These are phyloP conservation scores for Suillus occidentalis DNA, from an alignment of 768 basidiomycete species.

Conservation along the genomic window DNA sequence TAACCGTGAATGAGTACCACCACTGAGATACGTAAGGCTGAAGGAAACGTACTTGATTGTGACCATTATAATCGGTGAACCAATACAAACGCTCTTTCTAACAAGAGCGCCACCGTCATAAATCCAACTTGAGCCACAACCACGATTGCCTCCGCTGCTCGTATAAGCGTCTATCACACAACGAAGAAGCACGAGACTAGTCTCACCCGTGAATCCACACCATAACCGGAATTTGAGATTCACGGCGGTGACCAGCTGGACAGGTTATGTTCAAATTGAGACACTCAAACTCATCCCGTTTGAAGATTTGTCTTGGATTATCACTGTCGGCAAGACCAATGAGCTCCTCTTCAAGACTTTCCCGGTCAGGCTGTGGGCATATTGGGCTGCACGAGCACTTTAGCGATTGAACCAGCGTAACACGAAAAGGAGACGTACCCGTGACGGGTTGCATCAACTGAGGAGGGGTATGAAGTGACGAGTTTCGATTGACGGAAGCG, in stretches of 20 bases:
- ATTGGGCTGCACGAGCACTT: slow-evolving; percentile 52
- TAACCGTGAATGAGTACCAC: slow-evolving; percentile 26
- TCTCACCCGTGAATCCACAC: slow-evolving; percentile 84
- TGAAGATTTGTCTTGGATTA: slow-evolving; percentile 52
- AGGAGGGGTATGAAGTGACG: slow-evolving; percentile 52
- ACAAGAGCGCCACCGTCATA: slow-evolving; percentile 76
- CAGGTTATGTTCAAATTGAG: slow-evolving; percentile 80
- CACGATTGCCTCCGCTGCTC: slow-evolving; percentile 66
- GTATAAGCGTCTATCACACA: slow-evolving; percentile 20
- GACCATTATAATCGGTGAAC: slow-evolving; percentile 69
- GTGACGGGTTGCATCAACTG: slow-evolving; percentile 62
- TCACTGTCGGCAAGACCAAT: slow-evolving; percentile 57
- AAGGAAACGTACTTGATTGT: slow-evolving; percentile 65
- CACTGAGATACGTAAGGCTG: slow-evolving; percentile 13
- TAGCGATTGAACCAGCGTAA: slow-evolving; percentile 5
- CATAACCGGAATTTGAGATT: slow-evolving; percentile 72
- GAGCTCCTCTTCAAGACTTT: slow-evolving; percentile 57
- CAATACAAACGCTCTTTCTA: slow-evolving; percentile 58
- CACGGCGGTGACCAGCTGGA: slow-evolving; percentile 53
- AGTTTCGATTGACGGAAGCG: slow-evolving; percentile 76
- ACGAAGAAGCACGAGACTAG: slow-evolving; percentile 23
- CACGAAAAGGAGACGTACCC: slow-evolving; percentile 48
- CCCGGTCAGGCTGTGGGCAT: slow-evolving; percentile 62
- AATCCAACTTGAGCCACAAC: slow-evolving; percentile 75
- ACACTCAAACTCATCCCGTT: slow-evolving; percentile 77